Base-by-base conservation (phyloP, 176 grass and related monocot genomes). In the Cymbopogon citratus region DNA sequence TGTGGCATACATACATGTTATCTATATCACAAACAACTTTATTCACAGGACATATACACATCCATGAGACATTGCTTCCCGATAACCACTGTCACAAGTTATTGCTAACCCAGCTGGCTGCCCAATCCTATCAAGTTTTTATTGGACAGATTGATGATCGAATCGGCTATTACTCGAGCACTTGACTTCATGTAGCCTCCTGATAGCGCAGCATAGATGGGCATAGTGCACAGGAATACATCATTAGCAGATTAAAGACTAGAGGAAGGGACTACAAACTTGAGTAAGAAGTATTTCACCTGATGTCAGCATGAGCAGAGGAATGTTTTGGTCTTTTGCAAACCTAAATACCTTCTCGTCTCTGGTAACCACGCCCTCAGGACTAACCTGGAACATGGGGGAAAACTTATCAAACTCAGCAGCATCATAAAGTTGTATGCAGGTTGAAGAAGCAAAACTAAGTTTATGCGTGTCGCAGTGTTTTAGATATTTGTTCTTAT, bases 151-250 rank as follows among this genome's bases (percentile, higher is more conserved):
- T 98, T 98, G 74, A 91, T 88, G 9, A 95, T 88, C 0, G 95
- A 95, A 79, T 98, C 92, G 3, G 95, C 88, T 5, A 95, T 94
- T 35, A 93, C 90, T 33, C 92, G 86, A 26, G 95, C 92, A 14
- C 90, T 98, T 3, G 88, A 95, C 88, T 95, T 98, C 95, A 98
- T 98, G 73, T 95, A 98, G 45, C 95, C 95, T 68, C 95, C 95
- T 94, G 77, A 91, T 24, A 67, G 45, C 54, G 43, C 13, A 59
- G 28, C 38, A 60, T 13, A 28, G 24, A 73, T 57, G 21, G 34
- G 28, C 3, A 23, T 48, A 3, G 19, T 43, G 21, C 54, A 84
- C n/a, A 64, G 13, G 9, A 49, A 46, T 66, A 66, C 1, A 3
- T 16, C 8, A 28, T 75, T 74, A 84, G 49, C 46, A 9, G 15